Base-by-base conservation (phyloP, 148 eudicot species). In the Chenopodium quinoa region DNA sequence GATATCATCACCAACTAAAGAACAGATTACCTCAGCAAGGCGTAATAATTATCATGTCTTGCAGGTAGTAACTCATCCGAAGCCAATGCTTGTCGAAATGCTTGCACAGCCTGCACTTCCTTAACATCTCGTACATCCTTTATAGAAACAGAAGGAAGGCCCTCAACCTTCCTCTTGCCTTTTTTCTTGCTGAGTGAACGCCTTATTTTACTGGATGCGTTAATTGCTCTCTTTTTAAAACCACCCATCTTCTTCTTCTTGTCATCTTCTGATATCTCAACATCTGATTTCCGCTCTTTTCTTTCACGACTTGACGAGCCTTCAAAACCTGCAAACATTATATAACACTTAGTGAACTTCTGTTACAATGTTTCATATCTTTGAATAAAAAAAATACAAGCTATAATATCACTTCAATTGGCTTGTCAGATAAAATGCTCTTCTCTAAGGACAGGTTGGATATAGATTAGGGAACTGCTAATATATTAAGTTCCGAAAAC, bases 81-180 rank as follows among this genome's bases (percentile, higher is more conserved):
- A 58, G 89, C 79, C 82, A 95, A 80, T 62, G 86, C 80, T 79
- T 89, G 88, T 69, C 99, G 89, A 84, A 95, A 92, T 70, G 84
- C 86, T 68, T 95, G 91, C 48, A 93, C 95, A n/a, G 88, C 90
- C 71, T 91, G 89, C 40, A 88, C 80, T 81, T 95, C 99, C 78
- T 86, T 89, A 52, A 83, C 83, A 86, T 89, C 92, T 60, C 90
- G 90, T n/a, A 84, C 87, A 79, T 89, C 93, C 82, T 86, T 87
- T 64, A 90, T 84, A 74, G 82, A 77, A 77, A 82, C 63, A 72
- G 87, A 78, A 72, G 83, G 62, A 44, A 34, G 68, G 32, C 79
- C 47, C 37, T 77, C 84, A 60, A 65, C 86, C 77, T 87, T 89
- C 84, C 68, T 87, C 81, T 80, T 91, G 79, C 79, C 82, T 84